Conservation (phyloP, 768 basidiomycete species). For the Ramaria sp. region DNA sequence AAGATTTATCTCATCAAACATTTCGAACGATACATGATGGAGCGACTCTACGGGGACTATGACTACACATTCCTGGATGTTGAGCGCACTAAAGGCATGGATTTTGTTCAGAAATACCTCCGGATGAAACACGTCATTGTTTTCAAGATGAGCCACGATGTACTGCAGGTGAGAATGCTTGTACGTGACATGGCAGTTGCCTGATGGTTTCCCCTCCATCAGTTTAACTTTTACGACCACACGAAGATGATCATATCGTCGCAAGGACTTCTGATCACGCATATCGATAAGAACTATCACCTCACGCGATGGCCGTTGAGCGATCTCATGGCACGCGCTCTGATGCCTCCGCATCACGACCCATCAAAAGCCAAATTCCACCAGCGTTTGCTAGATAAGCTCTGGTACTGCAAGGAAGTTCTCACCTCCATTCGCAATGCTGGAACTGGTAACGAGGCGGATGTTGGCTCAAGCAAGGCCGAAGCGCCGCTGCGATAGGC, state of each 20-base stretch:
- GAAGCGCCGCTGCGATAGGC: conserved; percentile 7
- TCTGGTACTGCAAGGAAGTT: conserved; percentile 83
- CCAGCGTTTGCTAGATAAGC: conserved; percentile 61
- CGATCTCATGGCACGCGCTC: conserved; percentile 52
- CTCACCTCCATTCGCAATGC: conserved; percentile 44
- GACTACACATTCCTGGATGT: conserved; percentile 70
- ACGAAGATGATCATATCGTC: conserved; percentile 86
- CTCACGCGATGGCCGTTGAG: conserved; percentile 64
- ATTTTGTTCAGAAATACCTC: conserved; percentile 91
- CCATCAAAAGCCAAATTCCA: conserved; percentile 50
- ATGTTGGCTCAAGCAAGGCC: not conserved
- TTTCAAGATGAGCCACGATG: conserved; percentile 92
- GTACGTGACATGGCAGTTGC: not conserved
- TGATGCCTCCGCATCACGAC: conserved; percentile 31
- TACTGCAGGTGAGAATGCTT: conserved; percentile 65
- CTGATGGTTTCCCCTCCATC: not conserved
- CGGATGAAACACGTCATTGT: conserved; percentile 96
- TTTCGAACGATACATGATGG: conserved; percentile 93
- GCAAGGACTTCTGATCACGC: conserved; percentile 67
- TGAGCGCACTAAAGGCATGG: conserved; percentile 71
- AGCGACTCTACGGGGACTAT: conserved; percentile 75
- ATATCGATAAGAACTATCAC: conserved; percentile 84
- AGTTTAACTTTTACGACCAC: conserved; percentile 99
- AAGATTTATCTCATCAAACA: conserved; percentile 91
- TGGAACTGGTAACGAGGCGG: not conserved